Percentiles rank a stretch among this genome's conserved stretches.
These are phyloP conservation scores for Edaphochlamys debaryana DNA, from an alignment of 139 green algal species.

Conservation along the genomic window DNA sequence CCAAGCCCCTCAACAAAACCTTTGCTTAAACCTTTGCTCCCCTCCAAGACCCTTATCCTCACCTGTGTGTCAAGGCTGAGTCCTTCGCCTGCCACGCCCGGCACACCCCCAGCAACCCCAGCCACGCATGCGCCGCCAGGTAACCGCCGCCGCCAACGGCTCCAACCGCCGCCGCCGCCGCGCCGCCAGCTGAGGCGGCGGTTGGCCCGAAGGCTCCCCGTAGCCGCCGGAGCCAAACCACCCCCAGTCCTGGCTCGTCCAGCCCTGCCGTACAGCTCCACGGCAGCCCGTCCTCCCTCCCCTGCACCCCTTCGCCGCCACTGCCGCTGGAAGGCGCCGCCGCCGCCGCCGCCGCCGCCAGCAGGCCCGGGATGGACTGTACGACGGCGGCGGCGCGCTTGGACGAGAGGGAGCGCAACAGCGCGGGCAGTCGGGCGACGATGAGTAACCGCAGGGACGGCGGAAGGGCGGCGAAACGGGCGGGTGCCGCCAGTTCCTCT, in stretches of 20 bases:
- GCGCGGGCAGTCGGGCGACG: conserved; percentile 12
- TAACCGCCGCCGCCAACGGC: neutral
- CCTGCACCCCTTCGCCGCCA: neutral
- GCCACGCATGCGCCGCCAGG: conserved; percentile 24
- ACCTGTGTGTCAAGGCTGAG: neutral
- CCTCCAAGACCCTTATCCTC: no score
- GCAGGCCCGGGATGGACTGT: neutral
- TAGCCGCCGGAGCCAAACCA: conserved; percentile 22
- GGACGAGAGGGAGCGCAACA: conserved; percentile 7
- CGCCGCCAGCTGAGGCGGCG: neutral
- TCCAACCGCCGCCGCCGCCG: neutral
- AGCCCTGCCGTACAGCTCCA: neutral
- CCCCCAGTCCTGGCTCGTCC: neutral
- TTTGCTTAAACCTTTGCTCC: no score
- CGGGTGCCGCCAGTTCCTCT: conserved; percentile 23
- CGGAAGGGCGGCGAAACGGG: conserved; percentile 27
- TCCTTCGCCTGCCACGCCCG: conserved; percentile 29
- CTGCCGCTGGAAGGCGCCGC: neutral
- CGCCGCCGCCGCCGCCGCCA: conserved; percentile 12
- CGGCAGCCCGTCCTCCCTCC: neutral
- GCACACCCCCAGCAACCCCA: conserved; percentile 41
- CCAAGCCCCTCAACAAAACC: no score
- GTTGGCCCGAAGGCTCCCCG: neutral
- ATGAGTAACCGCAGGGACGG: neutral
- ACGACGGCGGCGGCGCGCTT: conserved; percentile 18